Base-by-base conservation (phyloP, 345 rosid genomes). In the Pugionium dolabratum region DNA sequence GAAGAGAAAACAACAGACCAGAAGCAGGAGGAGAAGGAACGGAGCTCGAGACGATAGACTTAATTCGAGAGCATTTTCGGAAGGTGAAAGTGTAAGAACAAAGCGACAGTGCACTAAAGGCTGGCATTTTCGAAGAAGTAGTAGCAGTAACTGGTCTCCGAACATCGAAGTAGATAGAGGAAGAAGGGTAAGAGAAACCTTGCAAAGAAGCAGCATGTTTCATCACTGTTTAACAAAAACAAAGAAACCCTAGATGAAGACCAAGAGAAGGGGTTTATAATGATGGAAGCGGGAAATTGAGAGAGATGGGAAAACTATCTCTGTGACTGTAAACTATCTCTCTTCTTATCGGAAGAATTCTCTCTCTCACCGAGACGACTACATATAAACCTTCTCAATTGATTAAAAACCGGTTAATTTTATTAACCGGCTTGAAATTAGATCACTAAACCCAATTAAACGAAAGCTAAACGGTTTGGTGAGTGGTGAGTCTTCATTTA, bases 101-200 rank as follows among this genome's bases (percentile, higher is more conserved):
- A 33, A 54, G 78, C 0, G 89, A 79, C 9, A 83, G 51, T 58
- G 93, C 85, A 67, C 77, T 74, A n/a, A 83, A 77, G 43, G 87
- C 82, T 0, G 88, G 85, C 97, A 87, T 87, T 66, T 66, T 76
- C 1, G 65, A 71, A 0, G 78, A 50, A 7, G 59, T 4, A 52
- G 72, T 11, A 5, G 64, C 7, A 35, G 62, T 30, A 34, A 25
- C 57, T 51, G 75, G 78, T 32, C 68, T 52, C 31, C 29, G 60
- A 70, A 67, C 69, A 76, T 78, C 59, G 10, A 57, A 64, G 79
- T 67, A 62, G 7, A 51, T 29, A 28, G 67, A 54, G 2, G 80
- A 65, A 31, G 55, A 65, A 66, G 70, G 51, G 42, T 54, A 53
- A 62, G 67, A 62, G 51, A 63, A 71, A 44, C 72, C 67, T 44